phyloP scores from a whole-genome alignment of 495 filamentous ascomycete genomes.

The Friedmanniomyces simplex region DNA sequence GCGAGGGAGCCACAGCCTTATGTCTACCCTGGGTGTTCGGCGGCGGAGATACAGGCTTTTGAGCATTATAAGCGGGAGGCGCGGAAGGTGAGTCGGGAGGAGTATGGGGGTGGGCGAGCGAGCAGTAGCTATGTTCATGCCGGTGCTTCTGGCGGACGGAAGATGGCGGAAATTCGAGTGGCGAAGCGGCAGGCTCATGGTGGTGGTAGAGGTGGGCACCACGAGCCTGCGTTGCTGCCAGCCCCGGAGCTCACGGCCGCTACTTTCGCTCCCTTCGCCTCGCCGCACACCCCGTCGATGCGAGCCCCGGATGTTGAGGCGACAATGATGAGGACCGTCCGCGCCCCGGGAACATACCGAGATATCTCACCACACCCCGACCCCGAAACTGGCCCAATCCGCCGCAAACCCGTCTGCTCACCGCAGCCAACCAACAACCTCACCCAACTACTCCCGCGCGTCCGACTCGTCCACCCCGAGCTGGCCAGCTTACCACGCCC shows the following conservation, averaged over 20 bases:
- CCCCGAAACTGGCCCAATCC: background rate
- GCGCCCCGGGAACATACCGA: background rate
- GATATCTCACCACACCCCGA: background rate
- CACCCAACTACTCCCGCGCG: background rate
- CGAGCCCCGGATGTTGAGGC: background rate
- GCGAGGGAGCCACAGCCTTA: slow-evolving; percentile 21
- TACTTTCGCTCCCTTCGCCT: slow-evolving; percentile 3
- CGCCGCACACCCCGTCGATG: background rate
- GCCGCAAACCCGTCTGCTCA: slow-evolving; percentile 2
- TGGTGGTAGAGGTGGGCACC: background rate
- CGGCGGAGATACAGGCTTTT: slow-evolving; percentile 13
- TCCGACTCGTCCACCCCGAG: slow-evolving; percentile 3
- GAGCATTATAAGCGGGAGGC: slow-evolving; percentile 13
- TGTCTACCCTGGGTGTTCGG: slow-evolving; percentile 11
- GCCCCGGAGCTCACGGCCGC: background rate
- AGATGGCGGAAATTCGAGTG: background rate
- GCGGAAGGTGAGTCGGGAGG: background rate
- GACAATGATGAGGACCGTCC: background rate
- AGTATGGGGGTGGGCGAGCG: background rate
- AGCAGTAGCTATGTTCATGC: background rate
- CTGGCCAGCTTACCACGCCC: background rate
- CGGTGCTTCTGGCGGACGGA: background rate
- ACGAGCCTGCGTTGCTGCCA: background rate
- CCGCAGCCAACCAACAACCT: background rate
- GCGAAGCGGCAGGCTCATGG: background rate